These are phyloP conservation scores for Coffea eugenioides DNA, from an alignment of 257 asterid genomes.

Conservation along the genomic window DNA sequence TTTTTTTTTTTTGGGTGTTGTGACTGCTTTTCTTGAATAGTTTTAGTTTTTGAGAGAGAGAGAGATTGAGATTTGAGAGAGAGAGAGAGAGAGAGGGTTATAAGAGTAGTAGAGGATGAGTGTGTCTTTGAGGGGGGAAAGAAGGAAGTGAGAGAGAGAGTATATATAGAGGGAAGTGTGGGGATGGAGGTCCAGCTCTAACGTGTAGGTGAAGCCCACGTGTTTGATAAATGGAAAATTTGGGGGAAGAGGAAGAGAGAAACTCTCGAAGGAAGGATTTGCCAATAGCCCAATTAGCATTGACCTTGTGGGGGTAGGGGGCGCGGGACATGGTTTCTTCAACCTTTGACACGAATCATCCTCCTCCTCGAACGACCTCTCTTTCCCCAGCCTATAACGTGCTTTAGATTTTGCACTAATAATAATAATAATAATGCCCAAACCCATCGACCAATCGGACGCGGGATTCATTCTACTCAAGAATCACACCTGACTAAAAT, in stretches of 20 bases:
- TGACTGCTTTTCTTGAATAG: too few species aligned
- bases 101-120: slow-evolving; percentile 11
- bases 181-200: slow-evolving; percentile 45
- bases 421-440: not conserved
- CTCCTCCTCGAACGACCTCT: too few species aligned
- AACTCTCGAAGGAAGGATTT: not conserved
- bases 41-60: not conserved
- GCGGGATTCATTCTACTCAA: not conserved
- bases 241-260: not conserved
- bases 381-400: not conserved
- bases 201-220: slow-evolving; percentile 68
- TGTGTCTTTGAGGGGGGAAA: slow-evolving; percentile 21
- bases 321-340: slow-evolving; percentile 38
- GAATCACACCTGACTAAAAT: not conserved
- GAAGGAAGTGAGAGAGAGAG: slow-evolving; percentile 21
- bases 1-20: not conserved
- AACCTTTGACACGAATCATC: slow-evolving; percentile 38
- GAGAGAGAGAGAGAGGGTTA: not conserved
- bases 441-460: not conserved
- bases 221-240: slow-evolving; percentile 44
- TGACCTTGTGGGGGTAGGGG: slow-evolving; percentile 19
- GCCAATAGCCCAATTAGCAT: not conserved
- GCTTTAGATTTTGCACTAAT: not conserved
- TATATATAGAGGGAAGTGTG: slow-evolving; percentile 46
- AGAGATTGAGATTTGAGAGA: not conserved